Conservation (phyloP, 2,329 filamentous ascomycete genomes). For the Neocatenulostroma microsporum region DNA sequence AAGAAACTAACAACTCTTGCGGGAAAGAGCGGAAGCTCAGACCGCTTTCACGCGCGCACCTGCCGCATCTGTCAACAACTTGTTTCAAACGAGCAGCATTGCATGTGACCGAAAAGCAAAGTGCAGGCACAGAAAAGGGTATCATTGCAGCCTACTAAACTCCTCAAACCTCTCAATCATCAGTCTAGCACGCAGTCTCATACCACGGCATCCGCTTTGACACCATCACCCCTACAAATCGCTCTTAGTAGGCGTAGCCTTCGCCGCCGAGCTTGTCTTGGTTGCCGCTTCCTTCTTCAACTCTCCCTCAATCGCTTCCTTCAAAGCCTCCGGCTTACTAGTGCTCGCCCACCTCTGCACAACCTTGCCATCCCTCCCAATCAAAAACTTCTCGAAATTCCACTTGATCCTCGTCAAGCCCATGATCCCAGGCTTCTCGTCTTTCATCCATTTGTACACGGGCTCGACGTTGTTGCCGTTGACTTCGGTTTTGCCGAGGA, state of each 20-base stretch:
- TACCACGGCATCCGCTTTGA: too few relatives aligned
- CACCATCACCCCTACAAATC: too few relatives aligned
- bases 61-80: too few relatives aligned
- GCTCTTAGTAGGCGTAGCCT: background rate
- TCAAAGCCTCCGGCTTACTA: conserved; percentile 75
- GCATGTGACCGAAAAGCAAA: too few relatives aligned
- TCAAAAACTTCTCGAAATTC: conserved; percentile 99
- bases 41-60: too few relatives aligned
- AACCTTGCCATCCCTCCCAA: conserved; percentile 78
- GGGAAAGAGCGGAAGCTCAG: too few relatives aligned
- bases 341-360: conserved; percentile 79
- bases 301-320: conserved; percentile 44
- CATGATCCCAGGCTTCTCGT: conserved; percentile 68
- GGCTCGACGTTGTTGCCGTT: conserved; percentile 78
- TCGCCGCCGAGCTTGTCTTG: conserved; percentile 1
- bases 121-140: too few relatives aligned
- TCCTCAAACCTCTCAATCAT: too few relatives aligned
- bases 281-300: conserved; percentile 18
- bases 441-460: conserved; percentile 68
- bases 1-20: too few relatives aligned
- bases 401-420: conserved; percentile 92
- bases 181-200: too few relatives aligned
- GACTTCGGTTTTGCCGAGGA: conserved; percentile 87
- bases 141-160: too few relatives aligned
- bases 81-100: too few relatives aligned